These are phyloP conservation scores for Thuidium tamariscinum DNA, from an alignment of 225 moss, liverwort and hornwort species.

Conservation along the genomic window DNA sequence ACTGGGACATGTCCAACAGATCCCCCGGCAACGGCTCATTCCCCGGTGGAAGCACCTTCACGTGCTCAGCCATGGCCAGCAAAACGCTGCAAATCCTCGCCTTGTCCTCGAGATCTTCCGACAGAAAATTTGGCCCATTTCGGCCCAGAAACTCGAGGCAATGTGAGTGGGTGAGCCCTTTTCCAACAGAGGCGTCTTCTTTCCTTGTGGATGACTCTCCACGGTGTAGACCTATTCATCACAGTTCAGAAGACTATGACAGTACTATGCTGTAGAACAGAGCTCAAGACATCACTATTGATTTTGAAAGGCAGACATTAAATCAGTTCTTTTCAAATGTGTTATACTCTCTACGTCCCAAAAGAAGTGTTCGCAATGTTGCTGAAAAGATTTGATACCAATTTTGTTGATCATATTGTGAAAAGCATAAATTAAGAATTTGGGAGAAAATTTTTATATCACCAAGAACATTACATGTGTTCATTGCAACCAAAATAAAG, in stretches of 20 bases:
- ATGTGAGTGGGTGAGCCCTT: neutral
- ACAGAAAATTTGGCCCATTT: neutral
- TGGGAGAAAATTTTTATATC: neutral
- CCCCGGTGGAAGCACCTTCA: neutral
- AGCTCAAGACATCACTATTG: too few relatives aligned
- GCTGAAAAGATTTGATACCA: neutral
- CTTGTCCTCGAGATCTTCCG: neutral
- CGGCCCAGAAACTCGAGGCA: neutral
- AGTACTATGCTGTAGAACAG: neutral
- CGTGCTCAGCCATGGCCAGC: neutral
- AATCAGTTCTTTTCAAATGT: neutral
- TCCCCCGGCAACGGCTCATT: neutral
- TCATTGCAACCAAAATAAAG: too few relatives aligned
- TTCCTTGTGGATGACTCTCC: neutral
- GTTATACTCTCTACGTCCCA: too few relatives aligned
- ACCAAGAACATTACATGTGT: neutral
- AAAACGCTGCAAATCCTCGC: neutral
- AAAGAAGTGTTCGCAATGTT: neutral
- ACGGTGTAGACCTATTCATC: neutral
- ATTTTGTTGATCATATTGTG: neutral
- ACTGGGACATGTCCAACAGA: neutral
- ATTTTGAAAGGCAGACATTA: too few relatives aligned
- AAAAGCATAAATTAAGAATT: neutral
- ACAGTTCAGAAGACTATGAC: neutral
- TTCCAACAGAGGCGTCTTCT: neutral